phyloP scores from a whole-genome alignment of 208 protist genomes.

The Acanthamoeba healyi region DNA sequence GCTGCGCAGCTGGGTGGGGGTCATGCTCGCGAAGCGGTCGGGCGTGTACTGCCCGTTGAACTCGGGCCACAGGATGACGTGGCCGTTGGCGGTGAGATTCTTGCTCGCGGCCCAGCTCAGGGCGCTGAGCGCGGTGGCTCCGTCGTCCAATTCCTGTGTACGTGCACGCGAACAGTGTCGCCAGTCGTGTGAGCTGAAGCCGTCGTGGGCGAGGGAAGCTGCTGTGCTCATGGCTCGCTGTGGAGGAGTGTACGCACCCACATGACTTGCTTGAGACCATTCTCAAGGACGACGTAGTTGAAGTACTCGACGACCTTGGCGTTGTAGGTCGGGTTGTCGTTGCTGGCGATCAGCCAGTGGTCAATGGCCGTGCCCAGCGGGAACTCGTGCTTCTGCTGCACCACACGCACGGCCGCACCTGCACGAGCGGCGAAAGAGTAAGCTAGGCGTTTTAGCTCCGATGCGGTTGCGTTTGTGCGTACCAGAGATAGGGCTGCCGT shows the following conservation, averaged over 20 bases:
- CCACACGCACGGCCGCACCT: not conserved
- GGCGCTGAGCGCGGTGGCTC: not conserved
- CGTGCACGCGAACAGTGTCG: no score
- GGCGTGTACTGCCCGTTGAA: not conserved
- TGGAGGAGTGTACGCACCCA: no score
- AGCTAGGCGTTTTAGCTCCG: not conserved
- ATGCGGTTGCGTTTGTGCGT: not conserved
- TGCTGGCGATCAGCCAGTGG: not conserved
- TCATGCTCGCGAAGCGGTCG: not conserved
- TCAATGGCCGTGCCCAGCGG: not conserved
- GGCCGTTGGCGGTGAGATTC: not conserved
- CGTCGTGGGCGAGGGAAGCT: not conserved
- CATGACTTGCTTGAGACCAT: not conserved
- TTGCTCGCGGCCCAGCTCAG: not conserved
- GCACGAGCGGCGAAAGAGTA: no score
- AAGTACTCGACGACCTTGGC: not conserved
- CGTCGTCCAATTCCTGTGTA: not conserved
- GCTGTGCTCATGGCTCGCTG: no score
- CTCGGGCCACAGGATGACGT: not conserved
- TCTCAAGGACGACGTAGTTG: constrained; percentile 15
- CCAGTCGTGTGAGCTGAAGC: no score
- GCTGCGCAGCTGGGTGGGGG: not conserved
- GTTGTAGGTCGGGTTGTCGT: constrained; percentile 15
- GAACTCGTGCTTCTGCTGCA: constrained; percentile 22
- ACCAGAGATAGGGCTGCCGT: not conserved